These are phyloP conservation scores for Penicillium polonicum DNA, from an alignment of 2,329 filamentous ascomycete species.

Conservation along the genomic window DNA sequence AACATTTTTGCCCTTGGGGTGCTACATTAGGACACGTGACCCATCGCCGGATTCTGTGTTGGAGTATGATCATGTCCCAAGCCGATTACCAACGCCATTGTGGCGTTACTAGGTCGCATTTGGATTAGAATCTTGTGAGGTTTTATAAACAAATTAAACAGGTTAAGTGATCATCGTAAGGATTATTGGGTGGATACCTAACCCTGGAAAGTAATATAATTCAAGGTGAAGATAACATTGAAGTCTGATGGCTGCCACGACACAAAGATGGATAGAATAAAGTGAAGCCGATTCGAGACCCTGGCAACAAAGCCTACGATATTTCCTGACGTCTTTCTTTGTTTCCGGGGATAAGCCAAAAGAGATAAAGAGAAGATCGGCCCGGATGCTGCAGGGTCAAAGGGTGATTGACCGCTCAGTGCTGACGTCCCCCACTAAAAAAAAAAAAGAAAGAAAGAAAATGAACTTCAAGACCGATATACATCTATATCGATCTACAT, in stretches of 20 bases:
- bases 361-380: slow-evolving; percentile 1
- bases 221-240: neutral
- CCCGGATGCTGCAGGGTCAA: slow-evolving; percentile 9
- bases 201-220: neutral
- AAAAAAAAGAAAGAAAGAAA: neutral
- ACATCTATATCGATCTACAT: neutral
- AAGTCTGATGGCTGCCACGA: too few relatives aligned
- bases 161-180: too few relatives aligned
- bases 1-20: neutral
- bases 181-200: neutral
- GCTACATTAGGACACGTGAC: slow-evolving; percentile 4
- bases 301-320: neutral
- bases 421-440: slow-evolving; percentile 3
- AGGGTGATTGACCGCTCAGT: slow-evolving; percentile 12
- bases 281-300: neutral
- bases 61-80: neutral
- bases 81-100: neutral
- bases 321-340: neutral
- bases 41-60: neutral
- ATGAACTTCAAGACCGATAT: neutral
- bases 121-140: neutral
- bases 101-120: slow-evolving; percentile 1
- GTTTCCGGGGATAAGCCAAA: neutral
- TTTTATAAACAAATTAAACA: neutral
- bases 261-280: neutral